phyloP scores from a whole-genome alignment of 805 yeast genomes.

The Dipodascus geniculatus region DNA sequence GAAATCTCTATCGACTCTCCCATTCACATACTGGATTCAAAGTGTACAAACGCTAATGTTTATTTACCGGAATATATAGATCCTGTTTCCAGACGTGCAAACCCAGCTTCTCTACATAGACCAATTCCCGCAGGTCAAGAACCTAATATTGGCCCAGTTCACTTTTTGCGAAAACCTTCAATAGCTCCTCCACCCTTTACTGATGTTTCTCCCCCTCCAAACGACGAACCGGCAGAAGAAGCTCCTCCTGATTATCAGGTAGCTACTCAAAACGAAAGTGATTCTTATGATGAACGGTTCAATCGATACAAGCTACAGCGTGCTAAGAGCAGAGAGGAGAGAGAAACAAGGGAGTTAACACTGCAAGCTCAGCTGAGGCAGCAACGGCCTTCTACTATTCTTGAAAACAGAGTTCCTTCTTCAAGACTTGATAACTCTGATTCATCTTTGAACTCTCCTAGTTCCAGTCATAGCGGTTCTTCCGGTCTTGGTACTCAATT shows the following conservation, averaged over 20 bases:
- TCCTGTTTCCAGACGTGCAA: constrained; percentile 8
- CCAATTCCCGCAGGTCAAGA: neutral
- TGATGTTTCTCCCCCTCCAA: constrained; percentile 30
- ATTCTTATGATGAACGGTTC: neutral
- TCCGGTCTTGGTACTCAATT: too few species aligned
- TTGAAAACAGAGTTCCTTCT: too few species aligned
- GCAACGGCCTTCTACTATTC: neutral
- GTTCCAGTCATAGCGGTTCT: too few species aligned
- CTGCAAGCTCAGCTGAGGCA: too few species aligned
- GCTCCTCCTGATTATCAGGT: constrained; percentile 12
- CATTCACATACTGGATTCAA: constrained; percentile 63
- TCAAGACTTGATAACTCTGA: too few species aligned
- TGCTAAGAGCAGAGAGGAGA: neutral
- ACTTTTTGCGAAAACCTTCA: constrained; percentile 41
- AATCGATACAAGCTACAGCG: neutral
- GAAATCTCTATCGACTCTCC: constrained; percentile 95
- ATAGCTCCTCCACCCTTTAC: constrained; percentile 56
- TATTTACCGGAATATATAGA: constrained; percentile 29
- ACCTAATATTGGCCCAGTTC: constrained; percentile 35
- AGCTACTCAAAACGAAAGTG: constrained; percentile 4
- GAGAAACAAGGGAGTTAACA: neutral
- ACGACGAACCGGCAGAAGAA: constrained; percentile 4
- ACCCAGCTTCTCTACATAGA: constrained; percentile 5
- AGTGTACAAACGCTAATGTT: constrained; percentile 35
- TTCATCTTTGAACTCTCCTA: too few species aligned